These are phyloP conservation scores for Mycocentrospora acerina DNA, from an alignment of 2,329 filamentous ascomycete genomes.

Conservation along the genomic window DNA sequence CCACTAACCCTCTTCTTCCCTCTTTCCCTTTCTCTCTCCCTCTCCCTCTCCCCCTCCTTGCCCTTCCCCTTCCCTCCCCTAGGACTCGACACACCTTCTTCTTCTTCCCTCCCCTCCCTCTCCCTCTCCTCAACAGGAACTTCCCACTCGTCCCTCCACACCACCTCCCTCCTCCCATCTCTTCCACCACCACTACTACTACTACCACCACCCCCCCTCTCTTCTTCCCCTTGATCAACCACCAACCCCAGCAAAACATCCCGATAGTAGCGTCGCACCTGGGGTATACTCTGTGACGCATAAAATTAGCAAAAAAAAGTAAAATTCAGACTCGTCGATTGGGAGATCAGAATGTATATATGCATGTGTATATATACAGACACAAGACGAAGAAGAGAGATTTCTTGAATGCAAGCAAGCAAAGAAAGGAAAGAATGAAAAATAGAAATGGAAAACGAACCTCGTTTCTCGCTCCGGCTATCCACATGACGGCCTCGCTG, in stretches of 20 bases:
- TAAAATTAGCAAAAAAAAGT: too few relatives aligned
- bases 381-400: too few relatives aligned
- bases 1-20: slow-evolving; percentile 14
- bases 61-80: slow-evolving; percentile 18
- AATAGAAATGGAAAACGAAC: slow-evolving; percentile 17
- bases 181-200: slow-evolving; percentile 17
- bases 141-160: slow-evolving; percentile 19
- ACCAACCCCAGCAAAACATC: slow-evolving; percentile 33
- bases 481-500: slow-evolving; percentile 42
- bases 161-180: slow-evolving; percentile 5
- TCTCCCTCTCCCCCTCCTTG: slow-evolving; percentile 14
- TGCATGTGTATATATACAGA: too few relatives aligned
- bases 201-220: slow-evolving; percentile 14
- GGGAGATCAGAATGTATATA: background rate
- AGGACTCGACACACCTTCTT: slow-evolving; percentile 9
- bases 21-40: slow-evolving; percentile 16
- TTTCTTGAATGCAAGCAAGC: too few relatives aligned
- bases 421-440: background rate
- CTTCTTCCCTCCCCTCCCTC: slow-evolving; percentile 1
- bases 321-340: too few relatives aligned
- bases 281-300: slow-evolving; percentile 26
- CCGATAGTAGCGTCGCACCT: slow-evolving; percentile 34
- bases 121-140: slow-evolving; percentile 3
- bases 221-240: slow-evolving; percentile 14
- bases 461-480: slow-evolving; percentile 33